phyloP scores from a whole-genome alignment of 139 green algal genomes.

The Picocystis salinarum region DNA sequence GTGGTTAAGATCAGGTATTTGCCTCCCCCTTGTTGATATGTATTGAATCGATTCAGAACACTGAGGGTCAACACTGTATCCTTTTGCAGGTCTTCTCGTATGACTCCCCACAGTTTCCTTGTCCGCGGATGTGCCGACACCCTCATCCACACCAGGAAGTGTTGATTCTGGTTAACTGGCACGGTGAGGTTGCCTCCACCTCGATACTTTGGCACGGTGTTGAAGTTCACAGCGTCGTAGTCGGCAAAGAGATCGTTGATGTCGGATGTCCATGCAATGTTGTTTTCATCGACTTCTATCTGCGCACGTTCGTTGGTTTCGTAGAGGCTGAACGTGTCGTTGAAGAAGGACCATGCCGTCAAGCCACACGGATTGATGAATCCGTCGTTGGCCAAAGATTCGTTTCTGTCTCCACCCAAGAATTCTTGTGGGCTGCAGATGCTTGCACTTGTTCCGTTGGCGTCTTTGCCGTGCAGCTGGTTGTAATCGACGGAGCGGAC shows the following conservation, averaged over 20 bases:
- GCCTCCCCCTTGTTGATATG: slow-evolving; percentile 31
- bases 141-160: slow-evolving; percentile 92
- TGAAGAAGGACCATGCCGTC: slow-evolving; percentile 80
- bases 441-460: slow-evolving; percentile 24
- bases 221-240: slow-evolving; percentile 45
- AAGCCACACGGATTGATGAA: slow-evolving; percentile 82
- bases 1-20: slow-evolving; percentile 52
- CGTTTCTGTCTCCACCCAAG: slow-evolving; percentile 8
- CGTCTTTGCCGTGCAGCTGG: slow-evolving; percentile 38
- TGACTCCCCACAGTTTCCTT: slow-evolving; percentile 52
- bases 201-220: slow-evolving; percentile 24
- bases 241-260: slow-evolving; percentile 36
- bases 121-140: slow-evolving; percentile 35
- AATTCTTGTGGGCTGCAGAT: slow-evolving; percentile 11
- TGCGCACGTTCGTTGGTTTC: not conserved
- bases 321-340: slow-evolving; percentile 55
- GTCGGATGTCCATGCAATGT: slow-evolving; percentile 54
- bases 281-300: slow-evolving; percentile 23
- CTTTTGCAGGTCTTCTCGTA: slow-evolving; percentile 21
- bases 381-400: slow-evolving; percentile 8
- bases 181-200: slow-evolving; percentile 30
- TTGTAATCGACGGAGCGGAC: slow-evolving; percentile 13
- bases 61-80: slow-evolving; percentile 16
- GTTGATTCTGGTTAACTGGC: slow-evolving; percentile 48
- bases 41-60: slow-evolving; percentile 59